Percentiles rank a stretch among this genome's conserved stretches.
These are phyloP conservation scores for Cryptosporidium parvum DNA, from an alignment of 169 alveolate genomes.

Conservation along the genomic window DNA sequence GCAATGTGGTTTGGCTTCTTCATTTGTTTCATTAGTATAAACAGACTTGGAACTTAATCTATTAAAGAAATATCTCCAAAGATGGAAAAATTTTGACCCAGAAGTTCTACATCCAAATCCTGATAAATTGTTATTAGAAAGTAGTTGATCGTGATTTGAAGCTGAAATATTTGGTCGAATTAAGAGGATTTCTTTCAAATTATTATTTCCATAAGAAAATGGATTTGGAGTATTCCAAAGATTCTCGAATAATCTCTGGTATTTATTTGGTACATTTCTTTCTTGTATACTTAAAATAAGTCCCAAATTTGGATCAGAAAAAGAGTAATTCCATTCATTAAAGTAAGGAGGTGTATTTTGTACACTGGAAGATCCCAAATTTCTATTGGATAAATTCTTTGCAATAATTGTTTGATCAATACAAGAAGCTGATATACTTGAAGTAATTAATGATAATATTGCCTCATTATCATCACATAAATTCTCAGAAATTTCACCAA, in stretches of 20 bases:
- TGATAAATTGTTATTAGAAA: background rate
- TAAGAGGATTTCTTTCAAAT: background rate
- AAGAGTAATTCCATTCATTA: constrained; percentile 70
- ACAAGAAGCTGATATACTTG: constrained; percentile 43
- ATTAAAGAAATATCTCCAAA: constrained; percentile 60
- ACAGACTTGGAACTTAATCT: background rate
- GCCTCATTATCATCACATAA: background rate
- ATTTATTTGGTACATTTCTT: constrained; percentile 9
- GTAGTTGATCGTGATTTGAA: background rate
- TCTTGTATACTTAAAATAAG: constrained; percentile 30
- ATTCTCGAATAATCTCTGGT: constrained; percentile 56
- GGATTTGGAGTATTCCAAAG: constrained; percentile 76
- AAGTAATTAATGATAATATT: background rate
- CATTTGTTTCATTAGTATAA: background rate
- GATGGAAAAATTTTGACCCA: constrained; percentile 40
- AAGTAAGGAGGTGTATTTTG: background rate
- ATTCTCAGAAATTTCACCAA: background rate
- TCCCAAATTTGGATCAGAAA: constrained; percentile 46
- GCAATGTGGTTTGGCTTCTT: background rate
- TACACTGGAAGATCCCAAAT: background rate
- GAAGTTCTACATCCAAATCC: constrained; percentile 44
- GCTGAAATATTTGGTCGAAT: constrained; percentile 37
- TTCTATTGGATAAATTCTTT: background rate
- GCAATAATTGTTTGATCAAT: constrained; percentile 58
- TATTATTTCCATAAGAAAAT: background rate